Conservation (phyloP, 2,329 filamentous ascomycete genomes). For the Aschersonia sp. region DNA sequence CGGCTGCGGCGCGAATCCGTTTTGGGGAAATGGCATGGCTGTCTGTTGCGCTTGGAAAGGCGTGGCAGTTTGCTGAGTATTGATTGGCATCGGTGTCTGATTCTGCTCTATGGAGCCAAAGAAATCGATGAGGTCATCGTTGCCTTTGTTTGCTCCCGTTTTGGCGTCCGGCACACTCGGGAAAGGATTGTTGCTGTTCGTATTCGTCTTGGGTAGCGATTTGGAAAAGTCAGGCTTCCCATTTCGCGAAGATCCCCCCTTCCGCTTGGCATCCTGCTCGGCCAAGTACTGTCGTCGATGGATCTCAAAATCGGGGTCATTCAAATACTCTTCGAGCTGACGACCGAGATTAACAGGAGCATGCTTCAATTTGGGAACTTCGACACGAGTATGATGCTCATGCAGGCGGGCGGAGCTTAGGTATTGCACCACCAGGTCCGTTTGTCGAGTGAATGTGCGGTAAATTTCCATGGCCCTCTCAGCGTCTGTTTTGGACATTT, state of each 20-base stretch:
- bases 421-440: slow-evolving; percentile 83
- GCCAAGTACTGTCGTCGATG: slow-evolving; percentile 85
- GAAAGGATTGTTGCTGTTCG: slow-evolving; percentile 26
- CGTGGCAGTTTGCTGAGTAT: slow-evolving; percentile 18
- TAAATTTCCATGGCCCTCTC: slow-evolving; percentile 87
- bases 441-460: slow-evolving; percentile 80
- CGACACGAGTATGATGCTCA: slow-evolving; percentile 80
- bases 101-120: slow-evolving; percentile 88
- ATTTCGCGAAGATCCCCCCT: slow-evolving; percentile 19
- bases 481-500: slow-evolving; percentile 90
- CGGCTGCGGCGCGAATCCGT: slow-evolving; percentile 10
- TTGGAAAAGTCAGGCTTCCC: slow-evolving; percentile 21
- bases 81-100: slow-evolving; percentile 53
- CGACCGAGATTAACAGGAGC: slow-evolving; percentile 82
- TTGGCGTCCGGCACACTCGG: slow-evolving; percentile 18
- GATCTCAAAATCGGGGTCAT: slow-evolving; percentile 88
- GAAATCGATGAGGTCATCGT: slow-evolving; percentile 79
- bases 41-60: slow-evolving; percentile 24
- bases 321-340: slow-evolving; percentile 85
- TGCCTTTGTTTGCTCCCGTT: slow-evolving; percentile 38
- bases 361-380: slow-evolving; percentile 94
- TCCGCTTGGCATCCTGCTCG: slow-evolving; percentile 61
- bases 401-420: slow-evolving; percentile 77
- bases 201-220: slow-evolving; percentile 11
- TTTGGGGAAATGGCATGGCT: slow-evolving; percentile 15